Evolutionary conservation across 768 basidiomycete species (phyloP), one percentile per base, ranked within the genome.

Genomic region (Suillus discolor): DNA sequence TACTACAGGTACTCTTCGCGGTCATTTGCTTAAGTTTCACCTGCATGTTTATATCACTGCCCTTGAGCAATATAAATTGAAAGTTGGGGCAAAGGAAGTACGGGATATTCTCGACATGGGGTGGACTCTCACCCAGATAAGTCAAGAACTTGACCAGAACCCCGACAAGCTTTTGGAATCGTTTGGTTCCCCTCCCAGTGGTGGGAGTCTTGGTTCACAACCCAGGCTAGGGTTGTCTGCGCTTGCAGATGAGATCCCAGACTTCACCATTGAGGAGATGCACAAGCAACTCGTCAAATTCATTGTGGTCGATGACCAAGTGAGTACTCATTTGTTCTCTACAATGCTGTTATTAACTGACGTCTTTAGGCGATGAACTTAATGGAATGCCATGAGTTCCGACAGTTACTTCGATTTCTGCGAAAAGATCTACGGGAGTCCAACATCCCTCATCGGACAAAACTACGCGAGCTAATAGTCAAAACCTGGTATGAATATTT

Each of bases 361-460:
- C 28, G 28, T 12, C 11, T 49, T 49, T 38, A 65, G 64, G 31
- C 57, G 5, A 65, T 65, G 20, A 60, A 65, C 18, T 11, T 60
- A 23, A 51, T 65, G 0, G 36, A 65, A 31, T 65, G 53, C 23
- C 64, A 28, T 6, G 44, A 65, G 9, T 51, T 66, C 11, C 39
- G 28, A 1, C 8, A 38, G 9, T 28, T 66, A 25, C 11, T 66
- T 8, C 34, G 41, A 16, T 39, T 49, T 20, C 59, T 62, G n/a
- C n/a, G 42, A 20, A 11, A 53, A n/a, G 49, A 66, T 6, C n/a
- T 62, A 13, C 4, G 39, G 55, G 65, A 70, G 23, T 65, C 44
- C 12, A 57, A 70, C 38, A 68, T 70, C 25, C 61, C 69, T 20
- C 64, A 66, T 28, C 44, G 28, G 18, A 66, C 65, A 1, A 68